Evolutionary conservation across 2,329 filamentous ascomycete genomes (phyloP), one percentile per base, ranked within the genome.

Genomic region (Ceratocystis destructans): DNA sequence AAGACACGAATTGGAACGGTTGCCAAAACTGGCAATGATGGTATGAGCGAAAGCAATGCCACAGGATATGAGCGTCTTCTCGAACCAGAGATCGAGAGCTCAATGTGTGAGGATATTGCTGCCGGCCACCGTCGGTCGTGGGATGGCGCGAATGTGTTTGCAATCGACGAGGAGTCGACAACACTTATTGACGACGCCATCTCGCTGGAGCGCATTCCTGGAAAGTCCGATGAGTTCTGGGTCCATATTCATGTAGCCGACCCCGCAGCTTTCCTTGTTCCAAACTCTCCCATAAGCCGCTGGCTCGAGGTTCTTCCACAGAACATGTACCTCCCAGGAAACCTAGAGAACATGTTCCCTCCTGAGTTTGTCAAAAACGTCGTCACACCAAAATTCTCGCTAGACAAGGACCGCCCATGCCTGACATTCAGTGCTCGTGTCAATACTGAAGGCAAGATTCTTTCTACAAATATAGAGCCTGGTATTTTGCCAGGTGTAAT

Each of bases 181-280:
- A 77, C 81, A 33, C 85, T 93, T 70, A 87, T 94, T 67, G 89
- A 95, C 70, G 89, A 95, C 72, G 89, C 86, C 1, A 76, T 95
- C 7, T 93, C 89, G 0, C 72, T 94, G 6, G 86, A 90, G 72
- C 73, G 75, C 59, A 81, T 86, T 0, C 75, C 78, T 3, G 76
- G 74, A 20, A 69, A 79, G 22, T 73, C 79, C 63, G 79, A 87
- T 70, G 84, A 83, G 71, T 31, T n/a, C 10, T 94, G 89, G 89
- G 77, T 93, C 37, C 88, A 91, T 71, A 76, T 90, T 41, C 89
- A 94, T 73, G 82, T 88, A 53, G 89, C 90, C 15, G 90, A 94
- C 71, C 89, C 89, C 7, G 87, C 87, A 1, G 88, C 89, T 4
- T 82, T 83, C 67, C 83, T 94, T 69, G 71, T 76, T 22, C 82